Evolutionary conservation across 2,329 filamentous ascomycete species (phyloP).

Genomic region (Diaporthe capsici): DNA sequence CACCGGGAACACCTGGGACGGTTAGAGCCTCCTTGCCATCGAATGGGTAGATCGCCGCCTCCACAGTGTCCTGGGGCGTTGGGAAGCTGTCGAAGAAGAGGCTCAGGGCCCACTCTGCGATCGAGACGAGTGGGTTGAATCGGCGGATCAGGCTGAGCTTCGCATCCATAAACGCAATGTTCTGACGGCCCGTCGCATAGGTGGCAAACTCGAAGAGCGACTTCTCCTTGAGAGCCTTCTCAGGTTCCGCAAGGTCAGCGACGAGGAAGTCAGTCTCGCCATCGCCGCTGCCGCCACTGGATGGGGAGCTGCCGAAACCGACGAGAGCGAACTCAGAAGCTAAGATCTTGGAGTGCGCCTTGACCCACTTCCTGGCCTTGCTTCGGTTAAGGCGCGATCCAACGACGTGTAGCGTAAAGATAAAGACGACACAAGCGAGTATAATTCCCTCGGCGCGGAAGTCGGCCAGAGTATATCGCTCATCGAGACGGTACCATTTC

Average conservation of each 20-base stretch:
- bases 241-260: slow-evolving; percentile 63
- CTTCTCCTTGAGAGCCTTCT: slow-evolving; percentile 81
- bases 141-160: slow-evolving; percentile 86
- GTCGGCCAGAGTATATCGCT: slow-evolving; percentile 86
- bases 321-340: slow-evolving; percentile 88
- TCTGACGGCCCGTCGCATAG: slow-evolving; percentile 93
- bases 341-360: slow-evolving; percentile 79
- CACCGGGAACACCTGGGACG: slow-evolving; percentile 75
- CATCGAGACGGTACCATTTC: slow-evolving; percentile 97
- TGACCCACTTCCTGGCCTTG: slow-evolving; percentile 86
- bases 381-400: slow-evolving; percentile 84
- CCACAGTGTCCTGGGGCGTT: slow-evolving; percentile 78
- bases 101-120: slow-evolving; percentile 76
- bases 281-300: slow-evolving; percentile 55
- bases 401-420: slow-evolving; percentile 85
- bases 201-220: slow-evolving; percentile 87
- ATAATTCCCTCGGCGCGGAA: slow-evolving; percentile 92
- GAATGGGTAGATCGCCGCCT: slow-evolving; percentile 87
- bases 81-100: slow-evolving; percentile 86
- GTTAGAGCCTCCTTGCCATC: slow-evolving; percentile 90
- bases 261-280: slow-evolving; percentile 68
- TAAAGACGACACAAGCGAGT: slow-evolving; percentile 78
- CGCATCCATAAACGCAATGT: slow-evolving; percentile 91
- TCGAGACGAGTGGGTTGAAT: slow-evolving; percentile 80
- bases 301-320: slow-evolving; percentile 76